Conservation (phyloP, 176 grass and related monocot genomes). For the Rhynchospora pubera region DNA sequence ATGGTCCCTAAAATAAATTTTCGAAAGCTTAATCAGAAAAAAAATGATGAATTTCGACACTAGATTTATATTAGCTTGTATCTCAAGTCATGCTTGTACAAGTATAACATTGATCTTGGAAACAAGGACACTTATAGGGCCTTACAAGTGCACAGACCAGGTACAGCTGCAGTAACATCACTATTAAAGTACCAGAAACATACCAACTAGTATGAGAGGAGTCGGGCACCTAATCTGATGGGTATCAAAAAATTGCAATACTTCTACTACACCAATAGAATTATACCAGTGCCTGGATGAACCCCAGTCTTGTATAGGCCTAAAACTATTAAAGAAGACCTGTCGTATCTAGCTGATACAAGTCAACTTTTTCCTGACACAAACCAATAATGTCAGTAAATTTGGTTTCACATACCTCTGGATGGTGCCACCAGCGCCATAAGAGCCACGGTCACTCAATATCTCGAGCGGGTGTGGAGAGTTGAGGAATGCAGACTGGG, state of each 20-base stretch:
- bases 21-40: not conserved
- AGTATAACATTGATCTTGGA: not conserved
- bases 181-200: too few species aligned
- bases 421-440: conserved; percentile 59
- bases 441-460: conserved; percentile 59
- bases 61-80: not conserved
- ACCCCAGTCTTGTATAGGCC: not conserved
- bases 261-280: too few species aligned
- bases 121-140: too few species aligned
- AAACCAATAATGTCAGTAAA: not conserved
- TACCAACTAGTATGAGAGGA: not conserved
- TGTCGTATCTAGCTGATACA: not conserved
- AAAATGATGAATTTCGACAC: not conserved
- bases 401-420: conserved; percentile 15
- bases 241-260: too few species aligned
- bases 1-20: conserved; percentile 43
- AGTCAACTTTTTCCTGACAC: not conserved
- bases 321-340: not conserved
- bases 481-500: conserved; percentile 72
- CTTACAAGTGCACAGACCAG: too few species aligned
- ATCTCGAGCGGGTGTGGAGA: conserved; percentile 89
- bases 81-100: not conserved
- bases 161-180: too few species aligned
- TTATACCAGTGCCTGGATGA: not conserved
- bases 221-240: not conserved